Base-by-base conservation (phyloP, 1,284 basidiomycete genomes). In the Austroboletus novae-zelandiae region DNA sequence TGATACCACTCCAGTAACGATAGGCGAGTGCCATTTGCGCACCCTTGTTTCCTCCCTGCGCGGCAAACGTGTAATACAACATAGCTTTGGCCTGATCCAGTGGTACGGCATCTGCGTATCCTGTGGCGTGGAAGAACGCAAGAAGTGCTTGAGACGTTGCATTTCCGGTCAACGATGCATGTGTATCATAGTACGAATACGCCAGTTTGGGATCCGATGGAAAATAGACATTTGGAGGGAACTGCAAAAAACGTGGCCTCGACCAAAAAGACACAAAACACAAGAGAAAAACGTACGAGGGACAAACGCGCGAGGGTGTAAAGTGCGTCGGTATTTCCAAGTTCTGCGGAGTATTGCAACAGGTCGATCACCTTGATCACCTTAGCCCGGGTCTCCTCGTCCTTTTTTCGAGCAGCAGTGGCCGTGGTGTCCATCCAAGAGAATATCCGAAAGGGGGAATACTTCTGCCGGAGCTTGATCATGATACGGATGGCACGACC, bases 1-100 rank as follows among this genome's bases (percentile, higher is more conserved):
- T 92, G 53, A 99, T 95, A 0, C 97, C 97, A 25, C 88, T 87
- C 89, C 92, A 97, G 65, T 95, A 88, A n/a, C 94, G 82, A 69
- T 96, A 98, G 0, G 87, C 97, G 35, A 99, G 75, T 0, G 93
- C 84, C 90, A 96, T 94, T 66, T 95, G 89, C 0, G 96, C 90
- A 5, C 89, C 85, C 57, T 86, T 83, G 69, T 95, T 81, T 0
- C 89, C 91, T 15, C 89, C 88, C 48, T 94, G 84, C 2, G 93
- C 94, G 2, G 94, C 87, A 63, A 98, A 95, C 0, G 94, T 96
- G 66, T 95, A 94, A 66, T 98, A 92, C 0, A 98, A 74, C 51
- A 96, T 83, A 0, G 96, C 92, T 68, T 86, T 82, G 9, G 78
- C 81, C 67, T 88, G 84, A 58, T 89, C 76, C 2, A 83, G 71